Conservation (phyloP, 495 filamentous ascomycete genomes). For the Penicillium steckii region DNA sequence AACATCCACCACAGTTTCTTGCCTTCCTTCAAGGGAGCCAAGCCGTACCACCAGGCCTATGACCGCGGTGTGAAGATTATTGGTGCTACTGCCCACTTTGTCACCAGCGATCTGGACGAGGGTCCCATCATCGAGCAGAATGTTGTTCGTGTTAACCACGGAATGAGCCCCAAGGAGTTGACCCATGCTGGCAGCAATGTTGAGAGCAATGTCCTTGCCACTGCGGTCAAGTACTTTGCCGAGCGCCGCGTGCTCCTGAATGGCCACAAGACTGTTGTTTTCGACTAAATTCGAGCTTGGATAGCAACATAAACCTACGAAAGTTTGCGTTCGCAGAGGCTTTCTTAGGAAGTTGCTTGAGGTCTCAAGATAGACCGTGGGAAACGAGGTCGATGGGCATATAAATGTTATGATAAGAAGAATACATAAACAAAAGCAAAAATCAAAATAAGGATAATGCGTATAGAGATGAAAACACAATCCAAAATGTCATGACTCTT, state of each 20-base stretch:
- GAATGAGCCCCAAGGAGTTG: constrained; percentile 66
- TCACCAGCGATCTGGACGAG: constrained; percentile 73
- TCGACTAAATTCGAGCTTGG: constrained; percentile 40
- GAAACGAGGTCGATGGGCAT: no score
- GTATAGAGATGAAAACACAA: no score
- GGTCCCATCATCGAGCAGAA: constrained; percentile 80
- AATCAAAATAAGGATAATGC: no score
- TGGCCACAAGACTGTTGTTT: constrained; percentile 72
- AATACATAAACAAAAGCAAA: background rate
- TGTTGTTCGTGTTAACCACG: constrained; percentile 65
- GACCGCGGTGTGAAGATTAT: constrained; percentile 79
- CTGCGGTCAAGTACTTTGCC: constrained; percentile 71
- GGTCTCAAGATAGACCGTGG: background rate
- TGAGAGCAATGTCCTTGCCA: constrained; percentile 69
- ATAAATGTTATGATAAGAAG: no score
- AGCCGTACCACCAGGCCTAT: constrained; percentile 78
- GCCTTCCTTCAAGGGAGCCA: constrained; percentile 77
- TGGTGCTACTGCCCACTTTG: constrained; percentile 74
- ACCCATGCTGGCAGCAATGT: constrained; percentile 72
- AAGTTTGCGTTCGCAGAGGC: background rate
- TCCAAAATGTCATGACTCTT: no score
- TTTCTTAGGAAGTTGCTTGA: background rate
- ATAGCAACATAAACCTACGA: background rate
- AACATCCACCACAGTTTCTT: constrained; percentile 82
- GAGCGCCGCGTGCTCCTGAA: constrained; percentile 71